A percentile compares a stretch with the other conserved stretches of the same genome.
Evolutionary conservation across 2,329 filamentous ascomycete species (phyloP).

Genomic region (Colletotrichum sublineola): DNA sequence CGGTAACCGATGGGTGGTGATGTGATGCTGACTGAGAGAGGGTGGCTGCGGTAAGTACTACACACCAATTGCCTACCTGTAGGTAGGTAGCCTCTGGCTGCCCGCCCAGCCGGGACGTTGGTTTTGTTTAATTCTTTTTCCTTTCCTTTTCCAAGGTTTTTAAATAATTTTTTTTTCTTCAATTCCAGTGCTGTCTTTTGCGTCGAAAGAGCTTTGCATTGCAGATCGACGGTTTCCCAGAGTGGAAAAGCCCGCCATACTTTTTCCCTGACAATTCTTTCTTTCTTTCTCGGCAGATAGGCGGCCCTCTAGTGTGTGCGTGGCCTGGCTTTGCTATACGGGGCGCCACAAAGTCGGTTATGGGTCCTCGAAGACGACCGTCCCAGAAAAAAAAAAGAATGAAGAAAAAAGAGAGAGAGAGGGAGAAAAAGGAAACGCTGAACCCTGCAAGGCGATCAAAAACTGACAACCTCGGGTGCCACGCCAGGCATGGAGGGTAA

Average conservation of each 20-base stretch:
- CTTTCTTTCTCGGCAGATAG: background rate
- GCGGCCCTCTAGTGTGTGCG: background rate
- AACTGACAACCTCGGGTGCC: background rate
- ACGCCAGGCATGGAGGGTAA: background rate
- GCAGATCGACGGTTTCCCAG: background rate
- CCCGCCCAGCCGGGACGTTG: conserved; percentile 34
- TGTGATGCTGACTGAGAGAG: conserved; percentile 29
- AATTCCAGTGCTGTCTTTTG: background rate
- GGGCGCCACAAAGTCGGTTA: conserved; percentile 24
- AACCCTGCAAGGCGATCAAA: background rate
- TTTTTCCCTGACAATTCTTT: background rate
- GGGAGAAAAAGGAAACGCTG: background rate
- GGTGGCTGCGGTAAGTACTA: background rate
- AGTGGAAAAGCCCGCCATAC: background rate
- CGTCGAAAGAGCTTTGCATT: background rate
- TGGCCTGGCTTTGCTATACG: conserved; percentile 21
- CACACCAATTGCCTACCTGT: background rate
- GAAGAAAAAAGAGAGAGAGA: too few relatives aligned
- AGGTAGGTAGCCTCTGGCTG: background rate
- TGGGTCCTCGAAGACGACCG: background rate
- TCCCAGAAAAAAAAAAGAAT: too few relatives aligned
- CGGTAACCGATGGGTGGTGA: conserved; percentile 4
- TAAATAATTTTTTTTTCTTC: background rate
- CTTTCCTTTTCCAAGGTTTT: background rate
- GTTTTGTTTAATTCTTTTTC: background rate